These are phyloP conservation scores for Xerocomus brunneocitrinus DNA, from an alignment of 768 basidiomycete species.

Conservation along the genomic window DNA sequence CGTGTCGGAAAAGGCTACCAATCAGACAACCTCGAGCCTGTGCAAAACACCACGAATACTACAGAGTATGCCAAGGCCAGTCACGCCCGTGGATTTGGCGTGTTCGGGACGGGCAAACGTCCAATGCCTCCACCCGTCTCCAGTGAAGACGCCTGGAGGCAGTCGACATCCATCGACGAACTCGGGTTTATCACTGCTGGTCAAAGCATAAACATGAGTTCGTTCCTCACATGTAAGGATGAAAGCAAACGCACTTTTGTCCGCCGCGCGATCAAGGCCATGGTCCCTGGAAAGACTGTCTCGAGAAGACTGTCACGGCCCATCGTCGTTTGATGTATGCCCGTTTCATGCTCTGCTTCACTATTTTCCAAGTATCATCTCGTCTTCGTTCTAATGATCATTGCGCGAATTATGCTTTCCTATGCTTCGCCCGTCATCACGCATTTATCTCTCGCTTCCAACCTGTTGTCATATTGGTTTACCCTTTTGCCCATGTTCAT, in stretches of 20 bases:
- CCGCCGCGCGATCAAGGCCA: slow-evolving; percentile 70
- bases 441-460: slow-evolving; percentile 12
- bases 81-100: slow-evolving; percentile 25
- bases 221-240: slow-evolving; percentile 36
- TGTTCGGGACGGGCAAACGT: slow-evolving; percentile 37
- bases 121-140: slow-evolving; percentile 72
- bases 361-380: background rate
- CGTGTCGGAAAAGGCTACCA: slow-evolving; percentile 80
- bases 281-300: slow-evolving; percentile 60
- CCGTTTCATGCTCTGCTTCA: background rate
- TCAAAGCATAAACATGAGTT: slow-evolving; percentile 21
- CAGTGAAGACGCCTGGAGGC: slow-evolving; percentile 50
- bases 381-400: slow-evolving; percentile 17
- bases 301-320: slow-evolving; percentile 48
- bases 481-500: slow-evolving; percentile 13
- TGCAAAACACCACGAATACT: slow-evolving; percentile 29
- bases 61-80: slow-evolving; percentile 17
- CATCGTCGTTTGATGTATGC: slow-evolving; percentile 19
- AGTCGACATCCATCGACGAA: slow-evolving; percentile 57
- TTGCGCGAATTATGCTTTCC: slow-evolving; percentile 5
- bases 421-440: slow-evolving; percentile 14
- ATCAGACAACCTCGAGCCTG: slow-evolving; percentile 53
- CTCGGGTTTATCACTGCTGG: slow-evolving; percentile 49
- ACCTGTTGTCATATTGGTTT: slow-evolving; percentile 23
- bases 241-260: slow-evolving; percentile 50